Conservation (phyloP, 2,329 filamentous ascomycete species). For the Trichoderma sp. region DNA sequence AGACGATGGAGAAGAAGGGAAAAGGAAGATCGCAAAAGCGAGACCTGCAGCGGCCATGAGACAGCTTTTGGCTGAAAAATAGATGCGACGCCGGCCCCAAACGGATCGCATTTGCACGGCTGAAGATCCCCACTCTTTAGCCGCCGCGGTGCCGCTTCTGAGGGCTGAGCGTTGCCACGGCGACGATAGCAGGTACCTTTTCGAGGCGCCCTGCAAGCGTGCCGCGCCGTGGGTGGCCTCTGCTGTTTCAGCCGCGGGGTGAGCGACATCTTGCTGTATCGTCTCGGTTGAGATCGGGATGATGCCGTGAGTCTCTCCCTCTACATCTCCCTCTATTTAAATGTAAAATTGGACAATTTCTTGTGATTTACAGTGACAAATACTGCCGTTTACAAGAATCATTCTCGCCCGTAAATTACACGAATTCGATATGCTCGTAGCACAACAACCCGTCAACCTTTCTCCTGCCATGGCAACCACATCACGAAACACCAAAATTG, state of each 20-base stretch:
- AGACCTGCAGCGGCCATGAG: slow-evolving; percentile 18
- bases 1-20: slow-evolving; percentile 1
- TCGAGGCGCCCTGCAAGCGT: slow-evolving; percentile 10
- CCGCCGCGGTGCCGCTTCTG: background rate
- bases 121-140: slow-evolving; percentile 22
- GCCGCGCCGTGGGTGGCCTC: slow-evolving; percentile 7
- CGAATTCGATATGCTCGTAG: background rate
- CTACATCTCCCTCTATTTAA: background rate
- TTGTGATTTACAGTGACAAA: background rate
- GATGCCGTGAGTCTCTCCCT: background rate
- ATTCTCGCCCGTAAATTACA: background rate
- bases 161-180: slow-evolving; percentile 12
- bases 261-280: background rate
- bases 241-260: background rate
- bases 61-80: slow-evolving; percentile 26
- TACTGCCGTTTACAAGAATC: too few species aligned
- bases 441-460: background rate
- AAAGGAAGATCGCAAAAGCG: background rate
- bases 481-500: background rate
- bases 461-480: background rate
- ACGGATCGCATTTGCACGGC: background rate
- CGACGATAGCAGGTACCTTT: slow-evolving; percentile 16
- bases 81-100: background rate
- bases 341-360: background rate
- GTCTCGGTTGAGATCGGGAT: background rate